A percentile compares a stretch with the other conserved stretches of the same genome.
These are phyloP conservation scores for Abrus pulchellus DNA, from an alignment of 306 rosid species.

Conservation along the genomic window DNA sequence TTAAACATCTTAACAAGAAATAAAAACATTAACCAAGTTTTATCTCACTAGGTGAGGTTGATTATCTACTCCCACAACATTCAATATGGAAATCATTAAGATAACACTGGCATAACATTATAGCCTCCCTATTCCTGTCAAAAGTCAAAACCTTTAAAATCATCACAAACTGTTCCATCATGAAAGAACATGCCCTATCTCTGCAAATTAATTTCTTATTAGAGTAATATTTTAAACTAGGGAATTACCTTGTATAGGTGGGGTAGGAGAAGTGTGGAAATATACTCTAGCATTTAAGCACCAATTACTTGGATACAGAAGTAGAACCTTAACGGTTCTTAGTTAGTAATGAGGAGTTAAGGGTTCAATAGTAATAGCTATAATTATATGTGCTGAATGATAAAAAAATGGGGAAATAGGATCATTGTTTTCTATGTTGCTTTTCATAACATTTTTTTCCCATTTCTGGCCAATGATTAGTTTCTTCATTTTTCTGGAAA, in stretches of 20 bases:
- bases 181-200: not conserved
- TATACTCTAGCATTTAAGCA: not conserved
- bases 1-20: not conserved
- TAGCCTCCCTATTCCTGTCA: not conserved
- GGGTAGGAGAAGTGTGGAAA: constrained; percentile 4
- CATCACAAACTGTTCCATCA: not conserved
- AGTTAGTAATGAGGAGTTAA: not conserved
- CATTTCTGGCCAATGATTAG: not conserved
- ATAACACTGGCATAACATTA: not conserved
- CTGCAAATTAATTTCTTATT: constrained; percentile 1
- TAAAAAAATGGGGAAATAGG: not conserved
- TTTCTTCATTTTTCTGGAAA: not conserved
- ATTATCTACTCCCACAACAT: too few relatives aligned
- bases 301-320: constrained; percentile 5
- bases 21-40: not conserved
- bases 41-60: not conserved
- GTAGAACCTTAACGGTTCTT: constrained; percentile 2
- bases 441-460: not conserved
- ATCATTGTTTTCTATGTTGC: not conserved
- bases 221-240: not conserved
- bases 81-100: not conserved
- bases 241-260: not conserved
- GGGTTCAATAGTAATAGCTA: not conserved
- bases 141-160: not conserved
- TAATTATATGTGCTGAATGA: constrained; percentile 1